Evolutionary conservation across 768 basidiomycete genomes (phyloP).

Genomic region (Grammothele lineata): DNA sequence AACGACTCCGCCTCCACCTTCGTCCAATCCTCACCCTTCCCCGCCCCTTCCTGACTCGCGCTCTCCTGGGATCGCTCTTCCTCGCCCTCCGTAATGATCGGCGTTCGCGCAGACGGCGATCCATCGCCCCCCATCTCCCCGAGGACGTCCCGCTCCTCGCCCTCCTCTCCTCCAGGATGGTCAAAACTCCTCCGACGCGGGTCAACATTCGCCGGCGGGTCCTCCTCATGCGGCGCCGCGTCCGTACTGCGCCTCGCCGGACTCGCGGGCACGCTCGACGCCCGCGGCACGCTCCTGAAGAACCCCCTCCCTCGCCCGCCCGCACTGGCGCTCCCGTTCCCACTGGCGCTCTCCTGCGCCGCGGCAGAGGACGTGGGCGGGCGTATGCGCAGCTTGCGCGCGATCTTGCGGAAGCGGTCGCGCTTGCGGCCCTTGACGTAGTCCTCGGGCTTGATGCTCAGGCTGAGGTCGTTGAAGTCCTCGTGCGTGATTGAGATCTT

Average conservation of each 20-base stretch:
- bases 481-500: constrained; percentile 90
- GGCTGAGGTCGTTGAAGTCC: constrained; percentile 90
- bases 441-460: constrained; percentile 84
- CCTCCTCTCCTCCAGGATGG: constrained; percentile 18
- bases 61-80: not conserved
- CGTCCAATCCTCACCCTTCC: constrained; percentile 28
- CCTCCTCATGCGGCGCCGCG: constrained; percentile 35
- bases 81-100: constrained; percentile 9
- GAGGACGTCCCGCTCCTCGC: constrained; percentile 13
- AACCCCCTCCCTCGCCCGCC: not conserved
- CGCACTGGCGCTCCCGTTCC: not conserved
- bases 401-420: constrained; percentile 71
- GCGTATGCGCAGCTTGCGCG: constrained; percentile 49
- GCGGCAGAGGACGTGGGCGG: not conserved
- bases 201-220: constrained; percentile 32
- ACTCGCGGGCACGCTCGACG: constrained; percentile 55
- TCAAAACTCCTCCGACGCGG: constrained; percentile 43
- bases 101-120: not conserved
- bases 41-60: not conserved
- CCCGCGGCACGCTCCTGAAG: constrained; percentile 27
- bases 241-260: constrained; percentile 31
- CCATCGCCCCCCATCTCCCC: constrained; percentile 6
- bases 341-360: too few relatives aligned
- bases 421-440: constrained; percentile 70
- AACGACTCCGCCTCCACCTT: constrained; percentile 27